phyloP scores from a whole-genome alignment of 768 basidiomycete genomes.

The Trametes gibbosa region DNA sequence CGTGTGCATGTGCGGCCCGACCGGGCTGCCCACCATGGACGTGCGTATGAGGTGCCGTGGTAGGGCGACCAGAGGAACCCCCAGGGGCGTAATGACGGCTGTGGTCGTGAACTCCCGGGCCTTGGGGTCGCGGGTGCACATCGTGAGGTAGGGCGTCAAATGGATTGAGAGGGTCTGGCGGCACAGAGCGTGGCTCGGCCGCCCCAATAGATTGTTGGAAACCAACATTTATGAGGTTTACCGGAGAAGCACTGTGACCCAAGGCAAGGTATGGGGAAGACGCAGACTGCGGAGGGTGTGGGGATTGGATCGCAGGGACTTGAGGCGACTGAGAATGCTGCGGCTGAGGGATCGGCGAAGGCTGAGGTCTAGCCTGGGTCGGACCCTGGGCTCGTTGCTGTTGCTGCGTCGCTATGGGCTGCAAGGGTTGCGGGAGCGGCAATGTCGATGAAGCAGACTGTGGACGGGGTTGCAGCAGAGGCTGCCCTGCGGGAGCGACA shows the following conservation, averaged over 20 bases:
- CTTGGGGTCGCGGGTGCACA: conserved; percentile 11
- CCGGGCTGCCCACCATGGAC: conserved; percentile 5
- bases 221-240: conserved; percentile 31
- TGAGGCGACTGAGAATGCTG: conserved; percentile 23
- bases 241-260: conserved; percentile 22
- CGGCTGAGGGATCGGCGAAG: conserved; percentile 20
- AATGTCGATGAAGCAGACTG: conserved; percentile 19
- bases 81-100: conserved; percentile 17
- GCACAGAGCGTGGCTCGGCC: conserved; percentile 20
- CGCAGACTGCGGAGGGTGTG: conserved; percentile 25
- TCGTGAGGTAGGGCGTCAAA: conserved; percentile 14
- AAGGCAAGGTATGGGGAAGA: conserved; percentile 26
- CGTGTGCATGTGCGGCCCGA: conserved; percentile 7
- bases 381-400: neutral
- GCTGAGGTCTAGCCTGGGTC: conserved; percentile 7
- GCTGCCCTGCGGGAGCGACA: conserved; percentile 14
- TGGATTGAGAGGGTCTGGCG: conserved; percentile 19
- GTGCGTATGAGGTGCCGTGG: conserved; percentile 2
- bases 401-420: conserved; percentile 11
- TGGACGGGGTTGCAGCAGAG: conserved; percentile 25
- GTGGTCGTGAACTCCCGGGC: conserved; percentile 21
- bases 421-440: conserved; percentile 20
- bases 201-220: conserved; percentile 31
- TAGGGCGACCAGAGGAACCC: conserved; percentile 23
- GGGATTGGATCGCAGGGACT: conserved; percentile 20